Evolutionary conservation across 2,329 filamentous ascomycete species (phyloP).

Genomic region (Penicillium sp.): DNA sequence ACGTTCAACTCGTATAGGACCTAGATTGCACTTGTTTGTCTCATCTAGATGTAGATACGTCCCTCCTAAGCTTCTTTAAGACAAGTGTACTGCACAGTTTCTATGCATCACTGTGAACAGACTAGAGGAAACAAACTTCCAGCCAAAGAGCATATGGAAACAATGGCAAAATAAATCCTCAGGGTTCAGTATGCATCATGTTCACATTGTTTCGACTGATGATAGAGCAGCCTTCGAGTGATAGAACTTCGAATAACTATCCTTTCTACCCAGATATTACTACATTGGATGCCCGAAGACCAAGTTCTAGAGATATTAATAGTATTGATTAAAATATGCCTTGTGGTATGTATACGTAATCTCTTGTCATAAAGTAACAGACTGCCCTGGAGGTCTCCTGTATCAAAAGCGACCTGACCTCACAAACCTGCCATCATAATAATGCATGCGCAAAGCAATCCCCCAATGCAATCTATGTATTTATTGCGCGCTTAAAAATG

Average conservation of each 20-base stretch:
- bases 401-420: neutral
- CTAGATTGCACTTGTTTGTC: neutral
- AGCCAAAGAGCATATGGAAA: neutral
- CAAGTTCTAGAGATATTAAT: neutral
- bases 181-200: neutral
- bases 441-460: neutral
- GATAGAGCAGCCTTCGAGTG: neutral
- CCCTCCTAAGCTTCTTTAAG: neutral
- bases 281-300: neutral
- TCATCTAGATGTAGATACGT: neutral
- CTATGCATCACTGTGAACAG: neutral
- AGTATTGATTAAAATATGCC: neutral
- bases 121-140: no score
- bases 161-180: neutral
- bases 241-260: neutral
- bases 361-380: neutral
- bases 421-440: neutral
- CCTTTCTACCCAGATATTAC: neutral
- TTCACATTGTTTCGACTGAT: neutral
- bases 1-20: neutral
- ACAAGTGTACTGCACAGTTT: no score
- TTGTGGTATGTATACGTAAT: neutral
- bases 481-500: neutral
- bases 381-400: neutral
- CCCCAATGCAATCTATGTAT: neutral